These are phyloP conservation scores for Ulvella scutata DNA, from an alignment of 139 green algal genomes.

Conservation along the genomic window DNA sequence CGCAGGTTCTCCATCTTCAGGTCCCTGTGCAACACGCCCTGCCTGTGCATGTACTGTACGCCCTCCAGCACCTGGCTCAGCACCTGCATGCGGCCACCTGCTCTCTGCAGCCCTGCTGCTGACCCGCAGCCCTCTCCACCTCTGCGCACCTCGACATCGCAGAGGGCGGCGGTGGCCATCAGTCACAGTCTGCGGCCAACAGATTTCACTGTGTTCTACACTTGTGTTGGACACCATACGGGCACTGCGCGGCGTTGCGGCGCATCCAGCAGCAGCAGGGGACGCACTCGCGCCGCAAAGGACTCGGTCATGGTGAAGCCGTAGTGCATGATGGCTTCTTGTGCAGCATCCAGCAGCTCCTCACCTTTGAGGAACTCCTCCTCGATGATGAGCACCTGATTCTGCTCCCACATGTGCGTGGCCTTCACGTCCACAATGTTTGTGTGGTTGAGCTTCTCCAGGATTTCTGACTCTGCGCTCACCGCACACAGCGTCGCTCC, in stretches of 20 bases:
- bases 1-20: conserved; percentile 77
- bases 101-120: no score
- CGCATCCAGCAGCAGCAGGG: neutral
- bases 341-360: neutral
- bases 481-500: neutral
- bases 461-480: neutral
- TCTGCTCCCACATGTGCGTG: neutral
- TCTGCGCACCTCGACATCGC: no score
- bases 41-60: conserved; percentile 70
- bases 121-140: no score
- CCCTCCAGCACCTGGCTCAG: conserved; percentile 88
- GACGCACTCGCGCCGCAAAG: neutral
- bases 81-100: conserved; percentile 18
- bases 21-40: conserved; percentile 80
- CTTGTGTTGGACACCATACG: no score
- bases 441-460: neutral
- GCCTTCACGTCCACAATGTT: neutral
- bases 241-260: no score
- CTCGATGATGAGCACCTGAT: conserved; percentile 1
- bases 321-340: neutral
- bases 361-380: neutral
- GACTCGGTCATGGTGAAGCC: neutral
- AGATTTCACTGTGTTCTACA: no score
- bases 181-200: no score
- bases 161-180: no score